A percentile compares a stretch with the other conserved stretches of the same genome.
Evolutionary conservation across 1,284 basidiomycete genomes (phyloP).

Genomic region (Ganoderma sp.): DNA sequence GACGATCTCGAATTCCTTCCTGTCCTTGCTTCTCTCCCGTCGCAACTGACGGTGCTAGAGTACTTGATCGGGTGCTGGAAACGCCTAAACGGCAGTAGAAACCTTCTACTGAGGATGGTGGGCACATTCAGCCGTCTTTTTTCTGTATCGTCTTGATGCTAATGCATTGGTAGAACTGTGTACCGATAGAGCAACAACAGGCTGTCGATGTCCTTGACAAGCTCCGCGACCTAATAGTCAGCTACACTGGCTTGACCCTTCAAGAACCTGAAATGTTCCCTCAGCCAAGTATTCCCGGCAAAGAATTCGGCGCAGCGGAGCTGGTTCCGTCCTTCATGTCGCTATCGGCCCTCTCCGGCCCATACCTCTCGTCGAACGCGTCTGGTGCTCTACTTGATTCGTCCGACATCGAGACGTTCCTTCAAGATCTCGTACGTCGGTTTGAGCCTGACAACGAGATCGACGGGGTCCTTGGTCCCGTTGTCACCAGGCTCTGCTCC

Average conservation of each 20-base stretch:
- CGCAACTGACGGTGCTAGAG: slow-evolving; percentile 85
- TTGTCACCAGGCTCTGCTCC: slow-evolving; percentile 63
- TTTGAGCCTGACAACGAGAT: slow-evolving; percentile 61
- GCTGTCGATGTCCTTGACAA: slow-evolving; percentile 74
- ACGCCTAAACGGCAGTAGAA: slow-evolving; percentile 66
- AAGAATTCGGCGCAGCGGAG: slow-evolving; percentile 75
- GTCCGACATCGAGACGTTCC: slow-evolving; percentile 70
- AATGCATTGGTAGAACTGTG: slow-evolving; percentile 55
- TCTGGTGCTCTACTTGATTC: slow-evolving; percentile 49
- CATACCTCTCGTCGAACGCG: slow-evolving; percentile 57
- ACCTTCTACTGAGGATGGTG: slow-evolving; percentile 68
- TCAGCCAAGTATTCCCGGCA: slow-evolving; percentile 78
- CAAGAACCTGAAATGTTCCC: slow-evolving; percentile 97
- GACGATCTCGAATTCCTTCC: slow-evolving; percentile 84
- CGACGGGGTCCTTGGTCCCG: slow-evolving; percentile 52
- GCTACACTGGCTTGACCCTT: slow-evolving; percentile 88
- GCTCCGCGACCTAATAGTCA: slow-evolving; percentile 81
- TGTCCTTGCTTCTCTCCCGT: slow-evolving; percentile 80
- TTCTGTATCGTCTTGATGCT: slow-evolving; percentile 6
- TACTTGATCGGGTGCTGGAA: slow-evolving; percentile 95
- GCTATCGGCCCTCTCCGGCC: slow-evolving; percentile 65
- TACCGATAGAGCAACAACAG: slow-evolving; percentile 63
- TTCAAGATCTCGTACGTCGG: slow-evolving; percentile 72
- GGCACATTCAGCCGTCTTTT: slow-evolving; percentile 20
- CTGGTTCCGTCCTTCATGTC: slow-evolving; percentile 79